These are phyloP conservation scores for Cystoderma amianthinum DNA, from an alignment of 768 basidiomycete genomes.

Conservation along the genomic window DNA sequence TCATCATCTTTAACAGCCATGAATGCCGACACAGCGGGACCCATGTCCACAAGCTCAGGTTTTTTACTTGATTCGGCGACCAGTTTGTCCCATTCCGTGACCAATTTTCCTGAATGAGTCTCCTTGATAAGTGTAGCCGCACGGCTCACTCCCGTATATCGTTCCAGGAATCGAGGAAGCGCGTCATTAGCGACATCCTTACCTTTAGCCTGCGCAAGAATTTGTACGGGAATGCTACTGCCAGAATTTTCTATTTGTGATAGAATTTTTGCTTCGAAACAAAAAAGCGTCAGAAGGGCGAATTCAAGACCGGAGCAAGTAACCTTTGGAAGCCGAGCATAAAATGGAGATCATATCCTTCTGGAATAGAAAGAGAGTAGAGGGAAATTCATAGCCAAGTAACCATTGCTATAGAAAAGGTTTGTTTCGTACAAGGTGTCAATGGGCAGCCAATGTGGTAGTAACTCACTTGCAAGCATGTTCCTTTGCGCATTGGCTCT, in stretches of 20 bases:
- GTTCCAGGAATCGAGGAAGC: conserved; percentile 57
- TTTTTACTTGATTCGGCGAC: conserved; percentile 47
- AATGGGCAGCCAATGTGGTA: conserved; percentile 1
- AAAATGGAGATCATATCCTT: conserved; percentile 72
- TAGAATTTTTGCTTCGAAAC: conserved; percentile 69
- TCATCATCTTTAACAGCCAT: conserved; percentile 90
- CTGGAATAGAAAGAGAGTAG: conserved; percentile 81
- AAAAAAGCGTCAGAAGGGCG: conserved; percentile 3
- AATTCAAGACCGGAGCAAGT: conserved; percentile 3
- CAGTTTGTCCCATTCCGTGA: conserved; percentile 77
- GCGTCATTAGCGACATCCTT: conserved; percentile 77
- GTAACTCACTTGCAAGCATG: conserved; percentile 76
- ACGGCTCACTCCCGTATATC: conserved; percentile 53
- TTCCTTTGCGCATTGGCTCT: conserved; percentile 85
- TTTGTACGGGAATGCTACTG: conserved; percentile 60
- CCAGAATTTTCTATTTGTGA: conserved; percentile 62
- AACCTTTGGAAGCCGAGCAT: conserved; percentile 88
- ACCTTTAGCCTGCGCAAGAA: conserved; percentile 70
- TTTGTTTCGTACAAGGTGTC: conserved; percentile 10
- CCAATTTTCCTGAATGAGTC: conserved; percentile 75
- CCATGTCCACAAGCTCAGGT: conserved; percentile 77
- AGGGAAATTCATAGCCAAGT: conserved; percentile 95
- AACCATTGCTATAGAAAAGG: conserved; percentile 76
- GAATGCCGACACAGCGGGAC: conserved; percentile 64
- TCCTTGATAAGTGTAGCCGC: conserved; percentile 83